phyloP scores from a whole-genome alignment of 129 eudicot genomes.

The Helianthus tuberosus region DNA sequence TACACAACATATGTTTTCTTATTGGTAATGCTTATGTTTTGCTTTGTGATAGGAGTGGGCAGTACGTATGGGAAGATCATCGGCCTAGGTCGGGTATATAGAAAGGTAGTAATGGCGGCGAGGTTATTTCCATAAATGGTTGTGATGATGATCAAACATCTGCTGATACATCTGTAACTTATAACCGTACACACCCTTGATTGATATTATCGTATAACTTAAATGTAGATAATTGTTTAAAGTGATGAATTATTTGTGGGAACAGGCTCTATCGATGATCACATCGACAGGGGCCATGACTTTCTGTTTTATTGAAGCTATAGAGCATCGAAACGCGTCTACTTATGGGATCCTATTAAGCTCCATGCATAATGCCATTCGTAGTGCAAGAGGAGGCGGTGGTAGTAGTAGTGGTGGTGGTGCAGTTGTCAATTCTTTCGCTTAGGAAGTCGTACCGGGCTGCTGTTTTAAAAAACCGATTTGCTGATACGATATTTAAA shows the following conservation, averaged over 20 bases:
- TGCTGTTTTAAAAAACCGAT: no score
- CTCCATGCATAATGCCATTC: constrained; percentile 49
- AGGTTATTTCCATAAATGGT: constrained; percentile 62
- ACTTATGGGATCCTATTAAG: constrained; percentile 51
- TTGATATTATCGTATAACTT: neutral
- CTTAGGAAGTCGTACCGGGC: no score
- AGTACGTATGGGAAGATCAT: constrained; percentile 57
- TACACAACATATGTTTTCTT: neutral
- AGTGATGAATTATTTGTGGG: constrained; percentile 16
- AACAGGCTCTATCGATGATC: constrained; percentile 56
- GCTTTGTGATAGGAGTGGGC: constrained; percentile 44
- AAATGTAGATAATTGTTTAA: neutral
- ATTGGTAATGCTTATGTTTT: neutral
- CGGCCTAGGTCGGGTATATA: constrained; percentile 35
- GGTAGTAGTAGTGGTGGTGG: constrained; percentile 46
- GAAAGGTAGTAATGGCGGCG: constrained; percentile 73
- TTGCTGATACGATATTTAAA: no score
- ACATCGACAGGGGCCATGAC: constrained; percentile 64
- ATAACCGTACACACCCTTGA: neutral
- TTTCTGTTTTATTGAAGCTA: constrained; percentile 59
- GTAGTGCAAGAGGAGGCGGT: constrained; percentile 28
- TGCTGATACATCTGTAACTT: constrained; percentile 60
- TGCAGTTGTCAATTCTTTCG: constrained; percentile 61
- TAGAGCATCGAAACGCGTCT: constrained; percentile 45
- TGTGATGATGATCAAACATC: constrained; percentile 72